Evolutionary conservation across 2,329 filamentous ascomycete genomes (phyloP), one percentile per base, ranked within the genome.

Genomic region (Neofusicoccum sp.): DNA sequence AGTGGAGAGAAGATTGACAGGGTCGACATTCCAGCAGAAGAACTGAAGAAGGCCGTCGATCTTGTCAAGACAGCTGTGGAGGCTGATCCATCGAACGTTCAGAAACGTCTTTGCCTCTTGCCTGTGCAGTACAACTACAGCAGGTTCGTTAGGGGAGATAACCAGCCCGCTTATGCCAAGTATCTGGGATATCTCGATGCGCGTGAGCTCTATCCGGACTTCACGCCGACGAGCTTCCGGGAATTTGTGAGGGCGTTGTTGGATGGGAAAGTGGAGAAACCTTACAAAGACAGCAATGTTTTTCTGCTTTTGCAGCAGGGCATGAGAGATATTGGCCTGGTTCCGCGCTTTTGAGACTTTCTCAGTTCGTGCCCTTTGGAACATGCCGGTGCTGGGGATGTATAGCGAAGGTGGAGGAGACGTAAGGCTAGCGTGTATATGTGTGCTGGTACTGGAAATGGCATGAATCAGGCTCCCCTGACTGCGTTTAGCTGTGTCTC

Each of bases 191-290:
- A 86, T 69, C 64, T 86, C 22, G 75, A 79, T 61, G 78, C 75
- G 33, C 80, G 79, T 66, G 80, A 85, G 16, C 73, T 87, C n/a
- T 87, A 85, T 67, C 84, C 84, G 3, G 82, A 84, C 29, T 74
- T 84, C n/a, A 8, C n/a, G 11, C 47, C 47, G 6, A 33, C n/a
- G 11, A 33, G 3, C 3, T 50, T 34, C 22, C n/a, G 29, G 29
- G 47, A 50, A 2, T 50, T 50, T 50, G 6, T 50, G 29, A 9
- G 7, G 14, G 47, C 34, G 8, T 14, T 50, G 29, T 12, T 50
- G 2, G 29, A 33, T 3, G 47, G 47, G 14, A 50, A 50, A 22
- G 22, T 22, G 22, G 22, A 22, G 22, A 22, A 22, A 22, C 22
- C 22, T 22, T 22, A 22, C 22, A 22, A 22, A 22, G 22, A 22